Conservation (phyloP, 1,139 yeast species). For the Chernovozyma aurita region DNA sequence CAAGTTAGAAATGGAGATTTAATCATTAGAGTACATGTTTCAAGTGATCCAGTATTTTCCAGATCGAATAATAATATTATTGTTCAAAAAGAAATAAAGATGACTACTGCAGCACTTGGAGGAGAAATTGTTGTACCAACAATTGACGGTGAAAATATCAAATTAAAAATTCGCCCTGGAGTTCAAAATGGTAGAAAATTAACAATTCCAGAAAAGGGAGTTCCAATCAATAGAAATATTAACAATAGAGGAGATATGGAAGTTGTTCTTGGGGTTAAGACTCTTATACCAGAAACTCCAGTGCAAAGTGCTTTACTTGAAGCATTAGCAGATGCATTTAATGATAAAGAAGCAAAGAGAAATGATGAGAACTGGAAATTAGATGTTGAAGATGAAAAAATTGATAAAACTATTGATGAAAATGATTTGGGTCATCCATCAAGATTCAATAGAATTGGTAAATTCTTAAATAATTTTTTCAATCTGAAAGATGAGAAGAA, state of each 20-base stretch:
- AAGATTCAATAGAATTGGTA: constrained; percentile 56
- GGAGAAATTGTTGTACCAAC: constrained; percentile 89
- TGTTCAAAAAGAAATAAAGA: constrained; percentile 64
- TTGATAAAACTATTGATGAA: constrained; percentile 24
- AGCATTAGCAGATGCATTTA: constrained; percentile 87
- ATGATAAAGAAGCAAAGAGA: constrained; percentile 75
- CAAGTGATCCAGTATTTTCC: constrained; percentile 65
- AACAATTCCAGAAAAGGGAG: constrained; percentile 83
- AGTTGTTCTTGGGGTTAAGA: constrained; percentile 67
- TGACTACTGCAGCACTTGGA: constrained; percentile 96
- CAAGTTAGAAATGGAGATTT: constrained; percentile 78
- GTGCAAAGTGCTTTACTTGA: constrained; percentile 90
- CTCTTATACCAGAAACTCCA: constrained; percentile 74
- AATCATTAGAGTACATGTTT: constrained; percentile 73
- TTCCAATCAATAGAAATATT: constrained; percentile 60
- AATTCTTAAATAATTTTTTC: constrained; percentile 60
- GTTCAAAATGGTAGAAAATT: constrained; percentile 75
- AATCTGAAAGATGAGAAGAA: constrained; percentile 37
- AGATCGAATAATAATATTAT: constrained; percentile 64
- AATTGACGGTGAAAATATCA: constrained; percentile 67
- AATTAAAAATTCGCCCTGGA: constrained; percentile 81
- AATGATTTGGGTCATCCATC: constrained; percentile 49
- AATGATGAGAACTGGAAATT: constrained; percentile 57
- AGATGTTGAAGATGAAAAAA: constrained; percentile 26
- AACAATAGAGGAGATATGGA: constrained; percentile 76